Conservation (phyloP, 2,329 filamentous ascomycete species). For the Fusarium sororula region DNA sequence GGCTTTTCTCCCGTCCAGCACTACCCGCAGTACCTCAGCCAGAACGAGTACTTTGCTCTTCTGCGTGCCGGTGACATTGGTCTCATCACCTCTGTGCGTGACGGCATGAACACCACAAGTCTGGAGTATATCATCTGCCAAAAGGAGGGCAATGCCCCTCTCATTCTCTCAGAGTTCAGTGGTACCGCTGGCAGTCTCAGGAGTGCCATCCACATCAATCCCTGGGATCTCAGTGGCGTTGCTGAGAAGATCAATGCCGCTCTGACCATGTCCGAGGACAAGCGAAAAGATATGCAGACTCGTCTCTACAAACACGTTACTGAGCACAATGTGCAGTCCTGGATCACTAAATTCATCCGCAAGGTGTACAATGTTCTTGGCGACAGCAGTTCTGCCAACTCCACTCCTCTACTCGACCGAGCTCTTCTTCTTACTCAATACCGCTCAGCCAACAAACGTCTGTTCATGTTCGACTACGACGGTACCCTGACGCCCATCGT, state of each 20-base stretch:
- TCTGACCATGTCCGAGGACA: conserved; percentile 75
- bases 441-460: conserved; percentile 75
- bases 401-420: conserved; percentile 85
- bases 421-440: conserved; percentile 78
- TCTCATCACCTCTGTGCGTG: conserved; percentile 92
- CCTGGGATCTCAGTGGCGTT: conserved; percentile 88
- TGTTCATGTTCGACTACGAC: conserved; percentile 99
- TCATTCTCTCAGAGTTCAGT: conserved; percentile 96
- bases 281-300: conserved; percentile 74
- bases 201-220: conserved; percentile 94
- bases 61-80: conserved; percentile 90
- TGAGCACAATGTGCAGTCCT: conserved; percentile 84
- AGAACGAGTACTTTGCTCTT: conserved; percentile 94
- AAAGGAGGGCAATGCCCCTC: conserved; percentile 82
- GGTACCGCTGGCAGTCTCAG: conserved; percentile 87
- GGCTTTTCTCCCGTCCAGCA: conserved; percentile 93
- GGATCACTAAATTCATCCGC: conserved; percentile 83
- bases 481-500: conserved; percentile 97
- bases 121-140: conserved; percentile 95
- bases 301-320: conserved; percentile 86
- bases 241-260: conserved; percentile 85
- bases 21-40: conserved; percentile 90
- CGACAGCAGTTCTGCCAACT: conserved; percentile 76
- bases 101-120: conserved; percentile 98
- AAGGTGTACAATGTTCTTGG: conserved; percentile 83